A percentile compares a stretch with the other conserved stretches of the same genome.
Conservation (phyloP, 352 stramenopile species). For the Globisporangium apiculatum region DNA sequence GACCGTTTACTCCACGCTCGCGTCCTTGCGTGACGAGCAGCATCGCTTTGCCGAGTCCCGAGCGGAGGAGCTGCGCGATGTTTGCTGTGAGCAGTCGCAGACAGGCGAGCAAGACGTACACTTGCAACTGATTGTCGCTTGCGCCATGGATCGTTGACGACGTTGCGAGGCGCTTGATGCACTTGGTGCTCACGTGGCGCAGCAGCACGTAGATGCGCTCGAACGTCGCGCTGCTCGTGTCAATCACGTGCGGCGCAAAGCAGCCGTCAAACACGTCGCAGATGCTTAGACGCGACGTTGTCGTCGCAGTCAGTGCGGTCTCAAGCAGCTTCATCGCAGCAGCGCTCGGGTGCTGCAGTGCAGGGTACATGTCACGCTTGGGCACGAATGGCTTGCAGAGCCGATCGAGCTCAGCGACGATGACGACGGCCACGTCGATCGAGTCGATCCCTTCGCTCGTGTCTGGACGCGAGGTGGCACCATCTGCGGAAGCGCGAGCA, state of each 20-base stretch:
- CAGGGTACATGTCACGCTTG: slow-evolving; percentile 23
- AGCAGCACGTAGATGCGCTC: slow-evolving; percentile 28
- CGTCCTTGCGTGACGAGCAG: slow-evolving; percentile 11
- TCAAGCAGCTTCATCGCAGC: slow-evolving; percentile 17
- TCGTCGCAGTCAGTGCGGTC: background rate
- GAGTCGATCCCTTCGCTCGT: slow-evolving; percentile 13
- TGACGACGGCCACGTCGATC: slow-evolving; percentile 34
- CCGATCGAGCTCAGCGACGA: slow-evolving; percentile 79
- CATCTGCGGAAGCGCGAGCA: no score
- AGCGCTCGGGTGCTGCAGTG: slow-evolving; percentile 21
- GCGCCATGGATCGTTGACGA: no score
- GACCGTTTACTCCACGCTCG: background rate
- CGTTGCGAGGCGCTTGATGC: slow-evolving; percentile 15
- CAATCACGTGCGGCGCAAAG: slow-evolving; percentile 33
- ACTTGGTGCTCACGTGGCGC: slow-evolving; percentile 31
- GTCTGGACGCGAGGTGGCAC: background rate
- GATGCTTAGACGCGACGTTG: background rate
- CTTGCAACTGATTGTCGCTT: slow-evolving; percentile 21
- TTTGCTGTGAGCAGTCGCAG: slow-evolving; percentile 77
- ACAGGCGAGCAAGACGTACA: slow-evolving; percentile 60
- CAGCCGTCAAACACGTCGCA: slow-evolving; percentile 23
- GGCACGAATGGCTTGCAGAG: slow-evolving; percentile 42
- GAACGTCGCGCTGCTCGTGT: slow-evolving; percentile 43
- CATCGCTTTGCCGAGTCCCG: slow-evolving; percentile 34
- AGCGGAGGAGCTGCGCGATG: slow-evolving; percentile 57